Evolutionary conservation across 2,329 filamentous ascomycete genomes (phyloP), one percentile per base, ranked within the genome.

Genomic region (Xylaria sp.): DNA sequence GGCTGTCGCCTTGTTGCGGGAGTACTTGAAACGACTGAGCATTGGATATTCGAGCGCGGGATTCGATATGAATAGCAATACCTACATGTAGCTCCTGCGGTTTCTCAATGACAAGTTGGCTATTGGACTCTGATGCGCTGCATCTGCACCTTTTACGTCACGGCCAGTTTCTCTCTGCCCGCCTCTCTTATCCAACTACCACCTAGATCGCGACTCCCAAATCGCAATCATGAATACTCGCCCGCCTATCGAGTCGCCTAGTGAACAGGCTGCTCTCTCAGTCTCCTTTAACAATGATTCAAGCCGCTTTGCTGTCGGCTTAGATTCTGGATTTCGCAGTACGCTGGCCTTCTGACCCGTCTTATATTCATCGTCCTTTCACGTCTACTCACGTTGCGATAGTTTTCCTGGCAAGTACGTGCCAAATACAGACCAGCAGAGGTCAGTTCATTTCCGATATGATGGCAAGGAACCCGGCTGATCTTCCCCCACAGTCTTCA

Each of bases 261-360:
- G 86, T 52, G 89, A 90, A 63, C 91, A 92, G 4, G 88, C 90
- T 69, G 94, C 94, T 12, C 87, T 98, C 46, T 97, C 93, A 15
- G 89, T 91, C 55, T 89, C 92, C 9, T 97, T 97, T 84, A 98
- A 98, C 78, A 87, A 89, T 76, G 93, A 96, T 79, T 89, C 89
- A 73, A 94, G 89, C 75, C 94, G 92, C 77, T 98, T 98, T 81
- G 89, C 94, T 31, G 92, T 97, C 37, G 96, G 94, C 9, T 85
- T 97, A 9, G 92, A 97, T 77, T 90, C 90, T 12, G 95, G 95
- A 34, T 94, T 97, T 80, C 92, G 91, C 81, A 90, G 93, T 94
- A 87, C 76, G 90, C 79, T 20, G 46, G 46, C 39, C 58, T 64
- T 50, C 20, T 25, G 54, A 39, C 20, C 20, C 50, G 46, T 44